A percentile compares a stretch with the other conserved stretches of the same genome.
These are phyloP conservation scores for Phaeosphaeria sp. DNA, from an alignment of 2,329 filamentous ascomycete genomes.

Conservation along the genomic window DNA sequence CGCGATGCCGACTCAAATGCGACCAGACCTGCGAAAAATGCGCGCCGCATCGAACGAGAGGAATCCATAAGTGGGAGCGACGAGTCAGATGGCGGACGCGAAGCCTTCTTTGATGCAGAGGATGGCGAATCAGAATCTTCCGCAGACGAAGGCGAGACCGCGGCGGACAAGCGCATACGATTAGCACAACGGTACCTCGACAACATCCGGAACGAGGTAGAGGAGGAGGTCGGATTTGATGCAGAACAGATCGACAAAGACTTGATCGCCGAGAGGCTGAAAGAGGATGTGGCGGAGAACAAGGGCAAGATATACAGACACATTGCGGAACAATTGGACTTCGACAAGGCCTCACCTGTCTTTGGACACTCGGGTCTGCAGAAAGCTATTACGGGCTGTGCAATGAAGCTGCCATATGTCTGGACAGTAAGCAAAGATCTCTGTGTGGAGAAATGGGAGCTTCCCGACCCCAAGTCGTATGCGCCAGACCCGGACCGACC, in stretches of 20 bases:
- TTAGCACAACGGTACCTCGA: slow-evolving; percentile 93
- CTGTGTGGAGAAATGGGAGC: slow-evolving; percentile 85
- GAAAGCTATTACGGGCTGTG: slow-evolving; percentile 78
- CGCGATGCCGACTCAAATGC: slow-evolving; percentile 57
- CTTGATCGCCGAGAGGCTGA: slow-evolving; percentile 80
- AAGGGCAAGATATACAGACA: slow-evolving; percentile 89
- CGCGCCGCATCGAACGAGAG: slow-evolving; percentile 62
- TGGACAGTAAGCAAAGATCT: slow-evolving; percentile 91
- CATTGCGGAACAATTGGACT: slow-evolving; percentile 75
- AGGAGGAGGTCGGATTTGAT: slow-evolving; percentile 85
- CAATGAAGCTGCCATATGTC: slow-evolving; percentile 77
- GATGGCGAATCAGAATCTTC: slow-evolving; percentile 61
- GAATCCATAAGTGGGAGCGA: slow-evolving; percentile 91
- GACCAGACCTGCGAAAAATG: slow-evolving; percentile 50
- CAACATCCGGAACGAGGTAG: slow-evolving; percentile 77
- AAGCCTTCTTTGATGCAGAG: slow-evolving; percentile 45
- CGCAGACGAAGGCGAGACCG: slow-evolving; percentile 84
- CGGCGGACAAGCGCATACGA: slow-evolving; percentile 82
- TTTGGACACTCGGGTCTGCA: slow-evolving; percentile 82
- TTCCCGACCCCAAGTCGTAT: slow-evolving; percentile 62
- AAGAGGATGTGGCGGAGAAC: slow-evolving; percentile 89
- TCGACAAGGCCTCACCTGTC: slow-evolving; percentile 70
- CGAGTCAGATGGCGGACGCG: slow-evolving; percentile 66
- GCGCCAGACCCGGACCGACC: slow-evolving; percentile 25
- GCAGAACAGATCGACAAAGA: slow-evolving; percentile 93